Evolutionary conservation across 495 filamentous ascomycete species (phyloP).

Genomic region (Penicillium fimorum): DNA sequence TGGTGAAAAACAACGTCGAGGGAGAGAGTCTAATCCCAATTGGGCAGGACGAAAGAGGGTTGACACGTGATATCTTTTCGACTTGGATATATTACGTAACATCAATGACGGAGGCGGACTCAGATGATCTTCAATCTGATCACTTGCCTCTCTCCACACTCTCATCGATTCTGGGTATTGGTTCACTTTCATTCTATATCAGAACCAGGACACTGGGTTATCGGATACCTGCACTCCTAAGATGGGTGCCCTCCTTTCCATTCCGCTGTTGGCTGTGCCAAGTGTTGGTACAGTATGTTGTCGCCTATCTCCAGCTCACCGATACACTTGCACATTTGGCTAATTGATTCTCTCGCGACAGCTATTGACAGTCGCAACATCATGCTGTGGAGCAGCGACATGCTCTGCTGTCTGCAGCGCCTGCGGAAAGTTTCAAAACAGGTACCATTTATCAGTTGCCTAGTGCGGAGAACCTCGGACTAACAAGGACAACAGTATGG

Average conservation of each 20-base stretch:
- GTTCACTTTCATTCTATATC: neutral
- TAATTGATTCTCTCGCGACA: constrained; percentile 32
- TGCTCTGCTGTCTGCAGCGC: constrained; percentile 91
- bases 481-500: constrained; percentile 62
- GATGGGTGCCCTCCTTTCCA: constrained; percentile 88
- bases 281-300: constrained; percentile 77
- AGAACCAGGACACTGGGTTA: neutral
- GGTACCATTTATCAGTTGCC: constrained; percentile 48
- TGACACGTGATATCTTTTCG: neutral
- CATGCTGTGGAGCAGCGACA: constrained; percentile 93
- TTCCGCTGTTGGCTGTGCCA: constrained; percentile 85
- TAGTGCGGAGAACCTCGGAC: constrained; percentile 2
- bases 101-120: constrained; percentile 10
- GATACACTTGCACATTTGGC: constrained; percentile 17
- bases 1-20: neutral
- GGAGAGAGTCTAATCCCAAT: neutral
- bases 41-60: neutral
- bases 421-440: constrained; percentile 95
- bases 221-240: neutral
- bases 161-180: neutral
- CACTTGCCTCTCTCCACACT: constrained; percentile 4
- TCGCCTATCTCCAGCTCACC: constrained; percentile 1
- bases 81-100: constrained; percentile 2
- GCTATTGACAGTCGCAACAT: constrained; percentile 73
- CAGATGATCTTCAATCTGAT: constrained; percentile 9